Base-by-base conservation (phyloP, 2,329 filamentous ascomycete genomes). In the Trichoderma pleuroti region DNA sequence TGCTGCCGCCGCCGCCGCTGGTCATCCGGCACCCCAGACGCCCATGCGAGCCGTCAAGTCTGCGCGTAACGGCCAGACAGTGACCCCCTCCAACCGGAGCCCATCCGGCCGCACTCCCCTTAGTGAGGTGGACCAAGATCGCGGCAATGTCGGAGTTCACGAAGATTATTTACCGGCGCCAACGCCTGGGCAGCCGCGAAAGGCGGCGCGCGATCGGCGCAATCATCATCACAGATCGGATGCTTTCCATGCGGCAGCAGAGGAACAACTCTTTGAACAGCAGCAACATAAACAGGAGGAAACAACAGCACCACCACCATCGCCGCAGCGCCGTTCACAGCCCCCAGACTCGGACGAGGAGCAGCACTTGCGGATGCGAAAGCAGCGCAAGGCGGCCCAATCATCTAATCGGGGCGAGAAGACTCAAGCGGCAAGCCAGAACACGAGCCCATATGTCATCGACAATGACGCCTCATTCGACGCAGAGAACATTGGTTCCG, bases 101-200 rank as follows among this genome's bases (percentile, higher is more conserved):
- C 87, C 90, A 24, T 91, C 92, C 9, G 89, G 90, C 78, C 89
- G 96, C 71, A 90, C 93, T 36, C 94, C 96, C 4, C 88, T 99
- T n/a, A 94, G 95, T 68, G 96, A 99, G 81, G 93, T 99, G 73
- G 93, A 97, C 76, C 89, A 92, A 74, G 97, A 98, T 75, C 83
- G 86, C 76, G 87, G 86, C 77, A 89, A 88, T 75, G 85, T 88
- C 74, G 87, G 88, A 63, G 86, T 90, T n/a, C 88, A 93, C 77
- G 94, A 98, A 74, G 94, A 98, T 78, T 97, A 97, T 76, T 87
- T 99, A 6, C 96, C 96, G 3, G 95, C 94, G 0, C 96, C 96
- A 4, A 99, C 96, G 5, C 96, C 96, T 0, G 96, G 96, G 3
- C 96, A 99, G 80, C 96, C 96, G 32, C 90, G 96, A 73, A 98